phyloP scores from a whole-genome alignment of 805 yeast genomes.

The Teunomyces gatunensis region DNA sequence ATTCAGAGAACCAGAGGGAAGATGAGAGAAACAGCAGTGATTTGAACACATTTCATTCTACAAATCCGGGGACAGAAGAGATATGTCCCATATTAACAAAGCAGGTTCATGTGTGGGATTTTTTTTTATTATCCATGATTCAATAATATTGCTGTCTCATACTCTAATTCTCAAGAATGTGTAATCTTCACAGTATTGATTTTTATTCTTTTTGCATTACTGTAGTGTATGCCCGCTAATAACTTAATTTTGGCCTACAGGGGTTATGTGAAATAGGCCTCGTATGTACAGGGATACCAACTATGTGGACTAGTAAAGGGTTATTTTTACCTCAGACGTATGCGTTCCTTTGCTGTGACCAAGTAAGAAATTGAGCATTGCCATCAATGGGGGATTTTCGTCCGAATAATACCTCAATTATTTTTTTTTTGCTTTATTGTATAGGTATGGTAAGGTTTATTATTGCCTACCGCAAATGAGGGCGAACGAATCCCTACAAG shows the following conservation, averaged over 20 bases:
- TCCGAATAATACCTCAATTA: neutral
- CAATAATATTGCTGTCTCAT: too few species aligned
- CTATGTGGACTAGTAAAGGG: too few species aligned
- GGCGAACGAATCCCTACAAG: neutral
- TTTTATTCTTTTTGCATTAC: too few species aligned
- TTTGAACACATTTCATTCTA: neutral
- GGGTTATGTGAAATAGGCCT: too few species aligned
- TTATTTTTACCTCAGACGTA: too few species aligned
- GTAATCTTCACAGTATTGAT: too few species aligned
- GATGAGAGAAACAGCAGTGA: neutral
- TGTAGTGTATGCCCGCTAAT: too few species aligned
- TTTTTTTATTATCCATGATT: too few species aligned
- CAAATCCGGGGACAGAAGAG: neutral
- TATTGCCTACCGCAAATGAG: neutral
- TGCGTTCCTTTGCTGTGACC: neutral
- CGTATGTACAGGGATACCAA: too few species aligned
- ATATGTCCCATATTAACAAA: neutral
- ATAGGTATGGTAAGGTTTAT: neutral
- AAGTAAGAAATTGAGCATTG: neutral
- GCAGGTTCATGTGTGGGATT: too few species aligned
- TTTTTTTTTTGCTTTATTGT: neutral
- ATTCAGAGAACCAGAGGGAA: neutral
- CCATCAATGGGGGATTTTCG: neutral
- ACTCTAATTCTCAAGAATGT: too few species aligned
- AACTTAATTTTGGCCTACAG: too few species aligned